A percentile compares a stretch with the other conserved stretches of the same genome.
Conservation (phyloP, 768 basidiomycete species). For the Agrocybe praecox region DNA sequence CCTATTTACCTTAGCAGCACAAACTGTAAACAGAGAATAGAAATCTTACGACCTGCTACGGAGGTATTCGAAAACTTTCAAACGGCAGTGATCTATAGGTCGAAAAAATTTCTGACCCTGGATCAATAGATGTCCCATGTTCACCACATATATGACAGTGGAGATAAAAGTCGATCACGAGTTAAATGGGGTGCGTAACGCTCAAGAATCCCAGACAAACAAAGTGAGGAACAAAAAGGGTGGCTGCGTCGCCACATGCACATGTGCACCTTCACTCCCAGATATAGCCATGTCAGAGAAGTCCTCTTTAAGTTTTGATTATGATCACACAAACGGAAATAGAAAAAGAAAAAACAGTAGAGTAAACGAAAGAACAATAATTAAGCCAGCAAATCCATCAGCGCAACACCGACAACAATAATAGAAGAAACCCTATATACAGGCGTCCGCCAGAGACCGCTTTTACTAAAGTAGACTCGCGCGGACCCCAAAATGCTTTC, state of each 20-base stretch:
- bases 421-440: conserved; percentile 2
- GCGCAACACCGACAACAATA: neutral
- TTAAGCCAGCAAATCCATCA: neutral
- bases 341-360: neutral
- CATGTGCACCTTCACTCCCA: neutral
- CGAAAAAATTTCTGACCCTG: neutral
- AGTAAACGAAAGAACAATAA: neutral
- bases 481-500: neutral
- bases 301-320: neutral
- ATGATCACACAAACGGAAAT: neutral
- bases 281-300: neutral
- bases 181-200: neutral
- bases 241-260: neutral
- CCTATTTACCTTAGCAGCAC: neutral
- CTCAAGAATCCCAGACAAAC: neutral
- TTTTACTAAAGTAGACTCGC: neutral
- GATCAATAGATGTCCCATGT: neutral
- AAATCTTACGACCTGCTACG: neutral
- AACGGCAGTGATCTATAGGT: too few relatives aligned
- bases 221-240: neutral
- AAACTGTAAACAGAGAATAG: neutral
- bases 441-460: neutral
- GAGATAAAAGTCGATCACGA: neutral
- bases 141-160: neutral
- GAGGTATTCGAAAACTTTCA: neutral